Base-by-base conservation (phyloP, 108 stramenopile genomes). In the Nannochloropsis salina region DNA sequence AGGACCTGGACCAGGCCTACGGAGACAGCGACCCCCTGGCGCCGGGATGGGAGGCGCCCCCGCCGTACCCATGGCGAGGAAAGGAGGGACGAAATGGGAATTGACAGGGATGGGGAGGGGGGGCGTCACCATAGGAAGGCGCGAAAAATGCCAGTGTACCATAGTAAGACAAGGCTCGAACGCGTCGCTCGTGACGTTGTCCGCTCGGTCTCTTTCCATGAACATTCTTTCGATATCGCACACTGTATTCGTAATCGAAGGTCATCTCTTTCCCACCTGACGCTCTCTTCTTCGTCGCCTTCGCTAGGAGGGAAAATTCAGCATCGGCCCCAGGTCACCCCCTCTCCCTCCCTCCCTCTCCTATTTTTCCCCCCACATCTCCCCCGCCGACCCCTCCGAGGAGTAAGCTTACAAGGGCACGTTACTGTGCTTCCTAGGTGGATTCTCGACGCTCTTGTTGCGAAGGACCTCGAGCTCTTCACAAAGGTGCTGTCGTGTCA, bases 401-500 rank as follows among this genome's bases (percentile, higher is more conserved):
- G 79, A 79, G 12, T 45, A 6, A 42, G 79, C 21, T 94, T 93
- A 98, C 42, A 98, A 92, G 42, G 99, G 99, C 86, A 98, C 96
- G 91, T 98, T 97, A 85, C 95, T 93, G 92, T 98, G 98, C 88
- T 98, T 98, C 82, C 95, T 92, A 22, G 90, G 91, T 83, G 96
- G 92, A 12, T 91, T 92, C 44, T 88, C 89, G 83, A 95, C 86
- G 74, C 94, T 92, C 93, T 99, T 99, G 42, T 85, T 94, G 42
- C 92, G 90, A 21, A 98, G 94, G 5, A 97, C 84, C 42, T 94
- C 90, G 43, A 99, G 91, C 90, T 99, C 98, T 80, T 97, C 94
- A 92, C 96, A 97, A 41, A 99, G 92, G 42, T 94, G 84, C 31
- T 89, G 88, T 9, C 99, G 92, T 10, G 99, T 99, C 45, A 92